These are phyloP conservation scores for Aspergillus terreus DNA, from an alignment of 2,329 filamentous ascomycete genomes.

Conservation along the genomic window DNA sequence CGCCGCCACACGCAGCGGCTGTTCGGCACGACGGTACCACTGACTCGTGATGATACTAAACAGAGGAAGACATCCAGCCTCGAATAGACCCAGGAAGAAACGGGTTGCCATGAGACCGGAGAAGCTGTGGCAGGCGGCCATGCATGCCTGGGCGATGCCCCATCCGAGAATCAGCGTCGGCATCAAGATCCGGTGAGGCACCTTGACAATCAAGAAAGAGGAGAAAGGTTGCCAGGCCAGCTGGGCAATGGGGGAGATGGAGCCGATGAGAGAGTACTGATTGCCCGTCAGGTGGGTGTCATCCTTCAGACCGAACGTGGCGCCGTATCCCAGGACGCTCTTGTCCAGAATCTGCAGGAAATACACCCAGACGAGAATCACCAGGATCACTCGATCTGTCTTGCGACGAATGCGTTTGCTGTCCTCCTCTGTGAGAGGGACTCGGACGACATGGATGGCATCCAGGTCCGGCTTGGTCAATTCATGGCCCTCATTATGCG, in stretches of 20 bases:
- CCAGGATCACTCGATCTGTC: conserved; percentile 58
- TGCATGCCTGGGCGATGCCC: conserved; percentile 47
- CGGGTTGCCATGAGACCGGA: conserved; percentile 45
- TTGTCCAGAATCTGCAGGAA: conserved; percentile 56
- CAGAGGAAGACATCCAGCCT: conserved; percentile 48
- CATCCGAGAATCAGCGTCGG: conserved; percentile 46
- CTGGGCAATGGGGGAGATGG: conserved; percentile 58
- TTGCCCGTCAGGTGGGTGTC: conserved; percentile 51
- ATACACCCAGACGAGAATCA: conserved; percentile 45
- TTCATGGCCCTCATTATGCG: conserved; percentile 18
- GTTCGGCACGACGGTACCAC: conserved; percentile 53
- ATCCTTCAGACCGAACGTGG: conserved; percentile 52
- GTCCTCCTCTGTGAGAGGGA: conserved; percentile 31
- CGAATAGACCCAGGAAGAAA: conserved; percentile 53
- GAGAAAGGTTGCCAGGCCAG: conserved; percentile 60
- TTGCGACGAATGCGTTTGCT: conserved; percentile 58
- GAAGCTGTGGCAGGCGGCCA: conserved; percentile 48
- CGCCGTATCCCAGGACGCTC: conserved; percentile 54
- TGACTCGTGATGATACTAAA: conserved; percentile 45
- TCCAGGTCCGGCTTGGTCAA: conserved; percentile 13
- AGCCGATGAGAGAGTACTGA: conserved; percentile 57
- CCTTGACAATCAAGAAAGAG: conserved; percentile 57
- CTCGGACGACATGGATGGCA: conserved; percentile 15
- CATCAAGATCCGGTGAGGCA: conserved; percentile 59
- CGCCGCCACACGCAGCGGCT: conserved; percentile 60